Percentiles rank a stretch among this genome's conserved stretches.
These are phyloP conservation scores for Sporothrix brunneoviolacea DNA, from an alignment of 2,329 filamentous ascomycete genomes.

Conservation along the genomic window DNA sequence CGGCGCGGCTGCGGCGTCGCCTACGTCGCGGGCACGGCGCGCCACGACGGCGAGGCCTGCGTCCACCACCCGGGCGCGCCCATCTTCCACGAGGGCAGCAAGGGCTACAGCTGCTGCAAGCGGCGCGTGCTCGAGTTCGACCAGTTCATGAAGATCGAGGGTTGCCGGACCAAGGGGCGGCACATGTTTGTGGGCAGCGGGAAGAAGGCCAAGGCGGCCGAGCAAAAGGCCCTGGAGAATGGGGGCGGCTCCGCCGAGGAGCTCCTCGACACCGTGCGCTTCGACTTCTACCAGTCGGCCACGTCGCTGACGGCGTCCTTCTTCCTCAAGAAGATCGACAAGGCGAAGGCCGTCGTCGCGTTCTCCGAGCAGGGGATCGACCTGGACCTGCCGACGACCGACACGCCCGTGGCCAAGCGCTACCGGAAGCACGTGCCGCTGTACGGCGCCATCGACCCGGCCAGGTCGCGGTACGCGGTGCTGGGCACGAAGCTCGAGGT, in stretches of 20 bases:
- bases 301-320: conserved; percentile 81
- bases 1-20: conserved; percentile 64
- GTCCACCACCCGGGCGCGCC: conserved; percentile 83
- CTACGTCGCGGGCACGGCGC: conserved; percentile 54
- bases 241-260: conserved; percentile 49
- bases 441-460: conserved; percentile 68
- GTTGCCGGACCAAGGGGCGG: conserved; percentile 72
- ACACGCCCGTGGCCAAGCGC: conserved; percentile 62
- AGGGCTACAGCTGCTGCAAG: conserved; percentile 97
- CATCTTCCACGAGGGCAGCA: conserved; percentile 96
- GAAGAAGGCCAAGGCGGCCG: conserved; percentile 55
- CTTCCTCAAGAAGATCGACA: conserved; percentile 96
- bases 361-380: conserved; percentile 59
- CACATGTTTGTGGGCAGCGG: conserved; percentile 83
- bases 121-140: conserved; percentile 92
- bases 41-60: conserved; percentile 68
- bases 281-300: conserved; percentile 93
- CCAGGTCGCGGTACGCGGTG: conserved; percentile 70
- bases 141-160: conserved; percentile 92
- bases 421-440: conserved; percentile 69
- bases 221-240: too few relatives aligned
- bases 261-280: conserved; percentile 66
- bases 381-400: conserved; percentile 79
- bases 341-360: conserved; percentile 64
- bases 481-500: conserved; percentile 87